Percentiles rank a stretch among this genome's conserved stretches.
Conservation (phyloP, 1,284 basidiomycete species). For the Prillingera fragicola region DNA sequence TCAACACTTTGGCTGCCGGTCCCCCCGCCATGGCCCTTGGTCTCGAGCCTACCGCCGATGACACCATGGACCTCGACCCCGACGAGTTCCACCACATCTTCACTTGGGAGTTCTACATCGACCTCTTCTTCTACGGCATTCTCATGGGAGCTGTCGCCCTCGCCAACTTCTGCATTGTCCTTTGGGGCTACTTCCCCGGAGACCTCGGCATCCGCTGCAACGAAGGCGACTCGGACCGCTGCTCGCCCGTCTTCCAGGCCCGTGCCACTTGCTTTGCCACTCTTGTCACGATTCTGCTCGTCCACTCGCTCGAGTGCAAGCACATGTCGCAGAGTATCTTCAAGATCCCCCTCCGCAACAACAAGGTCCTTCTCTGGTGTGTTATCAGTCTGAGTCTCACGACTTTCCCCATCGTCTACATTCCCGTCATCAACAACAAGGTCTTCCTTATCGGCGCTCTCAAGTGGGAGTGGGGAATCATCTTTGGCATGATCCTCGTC, state of each 20-base stretch:
- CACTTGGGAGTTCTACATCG: slow-evolving; percentile 53
- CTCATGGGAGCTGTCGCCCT: slow-evolving; percentile 58
- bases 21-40: slow-evolving; percentile 59
- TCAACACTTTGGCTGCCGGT: slow-evolving; percentile 53
- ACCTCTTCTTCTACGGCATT: slow-evolving; percentile 61
- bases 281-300: slow-evolving; percentile 53
- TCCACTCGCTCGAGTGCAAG: slow-evolving; percentile 48
- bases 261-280: slow-evolving; percentile 56
- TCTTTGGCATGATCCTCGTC: slow-evolving; percentile 45
- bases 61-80: slow-evolving; percentile 59
- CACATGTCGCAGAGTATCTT: slow-evolving; percentile 47
- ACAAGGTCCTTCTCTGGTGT: slow-evolving; percentile 56
- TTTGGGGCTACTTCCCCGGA: slow-evolving; percentile 46
- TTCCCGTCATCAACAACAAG: slow-evolving; percentile 45
- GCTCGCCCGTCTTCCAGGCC: slow-evolving; percentile 53
- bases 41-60: slow-evolving; percentile 55
- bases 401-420: slow-evolving; percentile 47
- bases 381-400: slow-evolving; percentile 38
- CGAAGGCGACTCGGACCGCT: slow-evolving; percentile 34
- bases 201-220: slow-evolving; percentile 50
- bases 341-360: slow-evolving; percentile 53
- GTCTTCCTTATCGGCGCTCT: slow-evolving; percentile 42
- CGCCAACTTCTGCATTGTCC: slow-evolving; percentile 55
- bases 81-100: slow-evolving; percentile 54
- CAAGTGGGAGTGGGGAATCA: slow-evolving; percentile 48